A percentile compares a stretch with the other conserved stretches of the same genome.
phyloP scores from a whole-genome alignment of 2,329 filamentous ascomycete species.

The Amauroascus niger region DNA sequence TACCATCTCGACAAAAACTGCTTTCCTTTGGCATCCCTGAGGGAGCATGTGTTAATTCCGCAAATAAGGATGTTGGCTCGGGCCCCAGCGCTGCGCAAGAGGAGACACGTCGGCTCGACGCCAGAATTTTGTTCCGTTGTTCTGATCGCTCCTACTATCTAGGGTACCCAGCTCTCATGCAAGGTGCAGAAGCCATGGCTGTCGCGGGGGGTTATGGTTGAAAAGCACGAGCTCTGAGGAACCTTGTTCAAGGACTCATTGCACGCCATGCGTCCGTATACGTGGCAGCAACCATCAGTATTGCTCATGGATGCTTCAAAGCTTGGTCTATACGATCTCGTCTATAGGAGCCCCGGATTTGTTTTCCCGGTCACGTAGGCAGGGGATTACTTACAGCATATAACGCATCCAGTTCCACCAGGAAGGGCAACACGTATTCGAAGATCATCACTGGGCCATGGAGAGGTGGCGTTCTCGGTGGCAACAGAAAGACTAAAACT shows the following conservation, averaged over 20 bases:
- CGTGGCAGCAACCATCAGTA: constrained; percentile 12
- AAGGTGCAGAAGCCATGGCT: constrained; percentile 13
- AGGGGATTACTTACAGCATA: constrained; percentile 13
- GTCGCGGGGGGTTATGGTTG: constrained; percentile 11
- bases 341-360: constrained; percentile 8
- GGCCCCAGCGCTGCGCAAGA: constrained; percentile 14
- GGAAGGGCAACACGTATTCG: constrained; percentile 1
- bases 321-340: constrained; percentile 7
- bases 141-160: constrained; percentile 7
- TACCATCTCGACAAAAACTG: constrained; percentile 5
- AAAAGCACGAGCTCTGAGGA: constrained; percentile 5
- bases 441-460: constrained; percentile 15
- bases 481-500: constrained; percentile 13
- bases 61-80: constrained; percentile 16
- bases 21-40: constrained; percentile 13
- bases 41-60: constrained; percentile 13
- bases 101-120: constrained; percentile 11
- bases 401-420: constrained; percentile 5
- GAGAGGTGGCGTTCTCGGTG: constrained; percentile 16
- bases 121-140: constrained; percentile 12
- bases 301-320: constrained; percentile 15
- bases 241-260: neutral
- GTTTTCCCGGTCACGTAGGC: constrained; percentile 12
- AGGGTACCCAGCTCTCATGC: constrained; percentile 8
- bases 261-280: neutral